phyloP scores from a whole-genome alignment of 2,329 filamentous ascomycete species.

The Stemphylium vesicarium region DNA sequence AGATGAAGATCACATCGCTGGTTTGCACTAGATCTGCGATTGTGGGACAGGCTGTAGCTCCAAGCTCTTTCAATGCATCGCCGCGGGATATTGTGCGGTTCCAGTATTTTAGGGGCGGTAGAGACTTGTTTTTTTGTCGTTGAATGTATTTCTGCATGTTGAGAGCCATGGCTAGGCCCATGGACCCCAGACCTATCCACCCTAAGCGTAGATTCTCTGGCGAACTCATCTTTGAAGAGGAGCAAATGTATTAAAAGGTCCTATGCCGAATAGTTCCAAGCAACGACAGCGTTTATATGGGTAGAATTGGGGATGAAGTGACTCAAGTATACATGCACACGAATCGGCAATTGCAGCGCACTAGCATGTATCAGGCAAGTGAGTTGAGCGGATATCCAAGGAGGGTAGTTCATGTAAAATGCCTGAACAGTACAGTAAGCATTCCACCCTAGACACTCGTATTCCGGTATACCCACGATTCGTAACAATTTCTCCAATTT shows the following conservation, averaged over 20 bases:
- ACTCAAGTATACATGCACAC: not conserved
- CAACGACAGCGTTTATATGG: too few relatives aligned
- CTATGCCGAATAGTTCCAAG: too few relatives aligned
- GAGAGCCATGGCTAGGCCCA: conserved; percentile 58
- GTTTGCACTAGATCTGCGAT: conserved; percentile 25
- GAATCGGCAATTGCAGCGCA: conserved; percentile 3
- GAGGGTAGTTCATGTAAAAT: too few relatives aligned
- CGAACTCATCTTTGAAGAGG: conserved; percentile 11
- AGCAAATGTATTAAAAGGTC: not conserved
- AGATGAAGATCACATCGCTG: conserved; percentile 40
- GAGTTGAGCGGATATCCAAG: conserved; percentile 6
- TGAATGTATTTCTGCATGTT: conserved; percentile 57
- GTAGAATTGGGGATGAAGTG: not conserved
- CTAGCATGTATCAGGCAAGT: conserved; percentile 12
- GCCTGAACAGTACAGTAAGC: too few relatives aligned
- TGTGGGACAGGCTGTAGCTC: conserved; percentile 23
- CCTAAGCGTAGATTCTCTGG: conserved; percentile 12
- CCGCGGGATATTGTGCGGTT: conserved; percentile 59
- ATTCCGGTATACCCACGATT: not conserved
- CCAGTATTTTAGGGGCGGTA: conserved; percentile 48
- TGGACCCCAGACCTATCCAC: conserved; percentile 57
- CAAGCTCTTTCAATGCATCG: conserved; percentile 35
- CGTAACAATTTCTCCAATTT: not conserved
- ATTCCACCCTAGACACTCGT: too few relatives aligned
- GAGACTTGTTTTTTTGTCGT: not conserved